These are phyloP conservation scores for Scedosporium boydii DNA, from an alignment of 2,329 filamentous ascomycete genomes.

Conservation along the genomic window DNA sequence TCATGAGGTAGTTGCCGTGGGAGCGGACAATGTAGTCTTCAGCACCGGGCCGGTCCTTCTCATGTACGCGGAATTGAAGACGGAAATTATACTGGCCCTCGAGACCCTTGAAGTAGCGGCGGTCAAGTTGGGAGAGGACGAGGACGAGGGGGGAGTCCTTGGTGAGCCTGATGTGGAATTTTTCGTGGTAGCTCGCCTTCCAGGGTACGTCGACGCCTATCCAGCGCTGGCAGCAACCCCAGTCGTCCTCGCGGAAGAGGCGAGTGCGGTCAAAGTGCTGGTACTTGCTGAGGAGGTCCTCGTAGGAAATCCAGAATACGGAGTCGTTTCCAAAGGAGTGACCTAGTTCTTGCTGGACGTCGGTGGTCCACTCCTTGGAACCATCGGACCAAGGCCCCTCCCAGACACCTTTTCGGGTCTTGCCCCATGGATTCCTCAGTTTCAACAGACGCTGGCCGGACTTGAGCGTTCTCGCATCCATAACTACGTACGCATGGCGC, in stretches of 20 bases:
- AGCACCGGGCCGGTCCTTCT: conserved; percentile 29
- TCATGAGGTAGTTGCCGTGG: conserved; percentile 49
- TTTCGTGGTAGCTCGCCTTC: conserved; percentile 52
- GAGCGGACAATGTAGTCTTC: conserved; percentile 52
- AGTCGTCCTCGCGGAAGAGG: conserved; percentile 48
- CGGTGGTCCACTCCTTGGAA: conserved; percentile 51
- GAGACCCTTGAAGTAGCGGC: conserved; percentile 52
- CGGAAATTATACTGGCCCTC: conserved; percentile 47
- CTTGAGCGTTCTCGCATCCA: conserved; percentile 21
- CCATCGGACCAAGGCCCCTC: conserved; percentile 51
- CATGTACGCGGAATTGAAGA: conserved; percentile 41
- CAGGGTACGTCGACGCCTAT: conserved; percentile 53
- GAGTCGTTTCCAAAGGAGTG: conserved; percentile 54
- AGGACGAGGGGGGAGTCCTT: conserved; percentile 49
- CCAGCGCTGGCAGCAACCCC: conserved; percentile 51
- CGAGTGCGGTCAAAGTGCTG: conserved; percentile 52
- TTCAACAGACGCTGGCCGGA: conserved; percentile 46
- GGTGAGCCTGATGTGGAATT: conserved; percentile 48
- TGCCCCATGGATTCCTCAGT: conserved; percentile 52
- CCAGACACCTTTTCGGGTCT: conserved; percentile 37
- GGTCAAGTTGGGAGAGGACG: conserved; percentile 52
- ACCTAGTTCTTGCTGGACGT: conserved; percentile 45
- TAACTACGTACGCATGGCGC: conserved; percentile 50
- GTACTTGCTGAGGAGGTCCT: conserved; percentile 53
- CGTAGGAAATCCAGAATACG: conserved; percentile 55